Evolutionary conservation across 1,284 basidiomycete genomes (phyloP).

Genomic region (Ustilago sp.): DNA sequence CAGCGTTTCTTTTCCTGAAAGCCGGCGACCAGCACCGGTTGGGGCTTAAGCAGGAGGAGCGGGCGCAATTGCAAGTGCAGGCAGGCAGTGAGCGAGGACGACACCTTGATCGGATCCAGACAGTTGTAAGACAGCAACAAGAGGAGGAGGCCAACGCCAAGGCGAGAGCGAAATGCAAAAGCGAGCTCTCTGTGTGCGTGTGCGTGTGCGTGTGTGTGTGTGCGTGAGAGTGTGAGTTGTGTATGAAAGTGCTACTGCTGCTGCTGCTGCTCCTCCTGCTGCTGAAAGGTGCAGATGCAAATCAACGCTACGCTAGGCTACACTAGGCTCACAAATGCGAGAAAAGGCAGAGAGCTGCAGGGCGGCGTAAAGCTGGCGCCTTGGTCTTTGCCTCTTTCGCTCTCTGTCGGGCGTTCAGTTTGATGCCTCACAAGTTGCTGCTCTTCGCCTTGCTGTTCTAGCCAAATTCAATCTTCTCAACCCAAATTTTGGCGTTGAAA

Average conservation of each 20-base stretch:
- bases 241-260: background rate
- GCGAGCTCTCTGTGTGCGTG: background rate
- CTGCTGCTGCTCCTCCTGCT: background rate
- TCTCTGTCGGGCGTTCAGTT: too few species aligned
- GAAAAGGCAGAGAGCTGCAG: too few species aligned
- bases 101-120: background rate
- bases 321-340: too few species aligned
- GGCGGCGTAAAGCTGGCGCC: too few species aligned
- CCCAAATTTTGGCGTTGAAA: background rate
- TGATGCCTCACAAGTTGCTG: too few species aligned
- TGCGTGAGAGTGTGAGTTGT: background rate
- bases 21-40: conserved; percentile 14
- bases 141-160: background rate
- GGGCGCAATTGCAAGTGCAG: background rate
- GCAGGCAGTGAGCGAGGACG: background rate
- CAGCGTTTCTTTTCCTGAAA: background rate
- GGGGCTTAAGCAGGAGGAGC: background rate
- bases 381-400: too few species aligned
- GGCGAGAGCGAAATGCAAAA: background rate
- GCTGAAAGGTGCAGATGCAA: too few species aligned
- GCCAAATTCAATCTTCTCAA: background rate
- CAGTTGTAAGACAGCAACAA: background rate
- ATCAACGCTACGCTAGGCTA: too few species aligned
- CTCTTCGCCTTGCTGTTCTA: background rate
- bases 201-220: background rate